These are phyloP conservation scores for Schwanniomyces vanrijiae DNA, from an alignment of 805 yeast species.

Conservation along the genomic window DNA sequence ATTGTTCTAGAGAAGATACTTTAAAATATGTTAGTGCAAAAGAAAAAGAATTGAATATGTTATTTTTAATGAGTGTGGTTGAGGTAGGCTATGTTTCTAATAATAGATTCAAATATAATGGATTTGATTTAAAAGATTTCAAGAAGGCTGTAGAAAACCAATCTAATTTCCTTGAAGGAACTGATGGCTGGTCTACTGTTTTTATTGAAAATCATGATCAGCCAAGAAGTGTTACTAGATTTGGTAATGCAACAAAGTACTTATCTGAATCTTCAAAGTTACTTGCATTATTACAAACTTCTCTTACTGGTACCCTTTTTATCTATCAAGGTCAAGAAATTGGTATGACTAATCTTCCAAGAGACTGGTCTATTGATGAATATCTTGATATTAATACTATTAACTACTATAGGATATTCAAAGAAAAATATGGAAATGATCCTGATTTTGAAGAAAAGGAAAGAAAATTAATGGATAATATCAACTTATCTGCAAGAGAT, in stretches of 20 bases:
- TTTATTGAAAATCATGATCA: constrained; percentile 62
- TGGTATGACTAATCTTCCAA: constrained; percentile 52
- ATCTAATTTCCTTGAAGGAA: constrained; percentile 40
- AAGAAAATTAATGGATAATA: constrained; percentile 25
- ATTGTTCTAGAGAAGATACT: constrained; percentile 40
- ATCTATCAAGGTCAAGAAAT: constrained; percentile 64
- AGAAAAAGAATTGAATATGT: constrained; percentile 37
- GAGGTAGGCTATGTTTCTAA: constrained; percentile 36
- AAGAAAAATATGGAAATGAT: constrained; percentile 22
- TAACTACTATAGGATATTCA: constrained; percentile 38
- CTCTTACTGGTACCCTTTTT: constrained; percentile 55
- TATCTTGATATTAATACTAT: constrained; percentile 51
- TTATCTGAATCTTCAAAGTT: constrained; percentile 47
- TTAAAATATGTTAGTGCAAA: constrained; percentile 43
- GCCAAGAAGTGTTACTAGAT: constrained; percentile 52
- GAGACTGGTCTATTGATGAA: constrained; percentile 47
- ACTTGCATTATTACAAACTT: constrained; percentile 42
- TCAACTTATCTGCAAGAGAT: constrained; percentile 47
- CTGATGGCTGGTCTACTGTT: constrained; percentile 59
- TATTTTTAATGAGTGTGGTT: constrained; percentile 33
- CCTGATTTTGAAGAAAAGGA: constrained; percentile 19
- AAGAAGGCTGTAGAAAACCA: constrained; percentile 38
- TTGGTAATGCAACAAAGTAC: constrained; percentile 43
- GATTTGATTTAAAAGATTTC: constrained; percentile 36
- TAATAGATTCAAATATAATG: constrained; percentile 35